phyloP scores from a whole-genome alignment of 306 rosid species.

The Trifolium dubium region DNA sequence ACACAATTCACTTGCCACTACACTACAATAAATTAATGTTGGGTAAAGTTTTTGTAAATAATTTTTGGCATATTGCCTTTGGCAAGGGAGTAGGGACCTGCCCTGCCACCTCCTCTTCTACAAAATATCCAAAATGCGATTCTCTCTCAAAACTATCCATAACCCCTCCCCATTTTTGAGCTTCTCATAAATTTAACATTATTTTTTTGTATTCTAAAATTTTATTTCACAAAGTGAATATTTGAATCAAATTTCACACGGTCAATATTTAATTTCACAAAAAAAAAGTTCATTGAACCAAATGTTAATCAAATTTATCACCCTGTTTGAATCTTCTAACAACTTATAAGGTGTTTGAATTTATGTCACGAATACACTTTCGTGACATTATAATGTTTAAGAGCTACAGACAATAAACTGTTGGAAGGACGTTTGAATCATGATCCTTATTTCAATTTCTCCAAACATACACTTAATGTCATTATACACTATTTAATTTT shows the following conservation, averaged over 20 bases:
- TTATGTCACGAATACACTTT: too few species aligned
- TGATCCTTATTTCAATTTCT: too few species aligned
- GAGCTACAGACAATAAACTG: too few species aligned
- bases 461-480: neutral
- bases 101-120: neutral
- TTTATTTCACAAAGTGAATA: neutral
- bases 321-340: neutral
- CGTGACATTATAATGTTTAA: too few species aligned
- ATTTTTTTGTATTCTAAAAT: neutral
- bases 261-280: too few species aligned
- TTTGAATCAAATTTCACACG: too few species aligned
- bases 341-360: too few species aligned
- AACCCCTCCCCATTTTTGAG: neutral
- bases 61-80: neutral
- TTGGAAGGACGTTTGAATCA: too few species aligned
- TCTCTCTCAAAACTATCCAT: neutral
- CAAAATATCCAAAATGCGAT: neutral
- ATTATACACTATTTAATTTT: too few species aligned
- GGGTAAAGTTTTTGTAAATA: neutral
- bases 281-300: too few species aligned
- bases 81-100: neutral
- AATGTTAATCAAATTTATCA: neutral
- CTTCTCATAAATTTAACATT: neutral
- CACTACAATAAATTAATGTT: neutral
- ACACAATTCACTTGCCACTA: constrained; percentile 5